phyloP scores from a whole-genome alignment of 495 filamentous ascomycete genomes.

The Chaetomidium leptoderma region DNA sequence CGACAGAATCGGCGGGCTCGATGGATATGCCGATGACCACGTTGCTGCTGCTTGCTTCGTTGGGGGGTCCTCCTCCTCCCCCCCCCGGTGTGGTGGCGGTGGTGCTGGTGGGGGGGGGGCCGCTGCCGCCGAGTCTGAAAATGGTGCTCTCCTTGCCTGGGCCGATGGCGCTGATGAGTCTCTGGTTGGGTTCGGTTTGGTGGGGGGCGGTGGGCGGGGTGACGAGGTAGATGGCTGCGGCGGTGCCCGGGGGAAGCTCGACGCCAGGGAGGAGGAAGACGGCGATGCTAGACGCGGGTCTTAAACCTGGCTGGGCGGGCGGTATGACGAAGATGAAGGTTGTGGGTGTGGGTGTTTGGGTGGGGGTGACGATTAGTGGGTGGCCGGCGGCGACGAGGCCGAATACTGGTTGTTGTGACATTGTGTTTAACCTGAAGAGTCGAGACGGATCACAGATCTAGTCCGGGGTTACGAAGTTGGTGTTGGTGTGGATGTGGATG shows the following conservation, averaged over 20 bases:
- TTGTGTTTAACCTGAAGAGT: too few species aligned
- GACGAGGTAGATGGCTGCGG: slow-evolving; percentile 84
- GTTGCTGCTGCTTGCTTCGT: neutral
- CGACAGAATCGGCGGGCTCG: slow-evolving; percentile 69
- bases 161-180: slow-evolving; percentile 81
- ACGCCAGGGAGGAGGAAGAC: slow-evolving; percentile 85
- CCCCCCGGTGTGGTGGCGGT: too few species aligned
- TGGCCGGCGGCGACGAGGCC: slow-evolving; percentile 51
- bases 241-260: slow-evolving; percentile 66
- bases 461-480: too few species aligned
- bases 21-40: slow-evolving; percentile 78
- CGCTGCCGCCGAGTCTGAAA: slow-evolving; percentile 63
- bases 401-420: slow-evolving; percentile 40
- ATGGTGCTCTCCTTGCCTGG: slow-evolving; percentile 85
- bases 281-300: slow-evolving; percentile 69
- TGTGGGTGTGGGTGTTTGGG: slow-evolving; percentile 36
- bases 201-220: slow-evolving; percentile 27
- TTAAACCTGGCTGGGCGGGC: slow-evolving; percentile 14
- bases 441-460: too few species aligned
- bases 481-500: slow-evolving; percentile 2
- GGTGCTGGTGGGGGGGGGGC: neutral
- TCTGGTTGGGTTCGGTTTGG: slow-evolving; percentile 51
- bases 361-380: slow-evolving; percentile 42
- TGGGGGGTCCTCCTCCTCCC: neutral
- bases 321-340: slow-evolving; percentile 47